Base-by-base conservation (phyloP, 768 basidiomycete species). In the Leucosporidium creatinivorum region DNA sequence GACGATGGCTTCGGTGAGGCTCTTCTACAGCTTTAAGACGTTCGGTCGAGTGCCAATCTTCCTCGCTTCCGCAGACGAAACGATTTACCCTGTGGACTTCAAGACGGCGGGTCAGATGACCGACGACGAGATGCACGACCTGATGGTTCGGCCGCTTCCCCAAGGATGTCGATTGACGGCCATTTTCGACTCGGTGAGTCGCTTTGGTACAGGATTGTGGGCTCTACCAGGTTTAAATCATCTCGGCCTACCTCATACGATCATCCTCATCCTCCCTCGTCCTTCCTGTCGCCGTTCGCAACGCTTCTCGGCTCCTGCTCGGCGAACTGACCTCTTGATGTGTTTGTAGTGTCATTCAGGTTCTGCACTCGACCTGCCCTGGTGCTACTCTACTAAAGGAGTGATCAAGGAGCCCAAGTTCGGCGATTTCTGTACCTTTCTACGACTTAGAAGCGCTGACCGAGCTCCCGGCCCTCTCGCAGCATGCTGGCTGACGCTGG, bases 101-200 rank as follows among this genome's bases (percentile, higher is more conserved):
- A 83, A 90, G 73, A 76, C 75, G 25, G 81, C 82, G 6, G 88
- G 89, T 0, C 85, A 88, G 74, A 93, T 99, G 65, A 85, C 89
- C 12, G 94, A 99, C 74, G 93, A 97, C 78, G 90, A 93, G 74
- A 68, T 93, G 83, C 89, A 94, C 76, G 80, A 81, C 6, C 85
- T 89, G 62, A 83, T 97, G 85, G 91, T 91, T 47, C 55, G 76
- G 65, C 82, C 86, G 26, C 83, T 98, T 3, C 93, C 93, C 25
- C 75, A 84, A 13, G 92, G 92, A 2, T 96, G 93, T 77, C 87
- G 94, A 54, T 80, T 99, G 59, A 97, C 94, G 9, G 80, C 81
- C 39, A 72, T 73, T 60, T 73, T 71, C 47, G 73, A 74, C 59
- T 74, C 70, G 60, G 64, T 63, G 58, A 31, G 68, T 57, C 33